Base-by-base conservation (phyloP, 768 basidiomycete species). In the Auriculariales sp. region DNA sequence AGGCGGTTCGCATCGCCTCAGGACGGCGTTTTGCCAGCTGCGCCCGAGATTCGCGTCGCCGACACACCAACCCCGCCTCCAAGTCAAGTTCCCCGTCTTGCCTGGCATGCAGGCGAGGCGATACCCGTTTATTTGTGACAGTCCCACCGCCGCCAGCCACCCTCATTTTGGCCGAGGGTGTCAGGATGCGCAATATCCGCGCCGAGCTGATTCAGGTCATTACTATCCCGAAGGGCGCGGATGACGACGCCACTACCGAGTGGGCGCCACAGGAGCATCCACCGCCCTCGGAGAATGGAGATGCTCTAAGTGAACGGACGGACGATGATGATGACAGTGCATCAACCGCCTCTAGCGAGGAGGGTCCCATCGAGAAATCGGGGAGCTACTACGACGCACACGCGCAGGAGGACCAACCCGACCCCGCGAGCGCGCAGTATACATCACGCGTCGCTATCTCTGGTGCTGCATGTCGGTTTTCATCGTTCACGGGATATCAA, bases 381-480 rank as follows among this genome's bases (percentile, higher is more conserved):
- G 58, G 54, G 4, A 50, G 55, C 10, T 55, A 48, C 15, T 56
- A 51, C 29, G 66, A 72, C 28, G 60, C 62, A 27, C 63, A 60
- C 28, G 72, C 72, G 15, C 71, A 71, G 14, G 66, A 67, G 17
- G 87, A 91, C 57, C 88, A 90, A 62, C 88, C 17, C 27, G 46
- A 42, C 25, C 58, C 42, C 66, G 66, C 42, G 57, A 54, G 17
- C 65, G 63, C 50, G 33, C 56, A 58, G 51, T 54, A 68, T 27
- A 65, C 71, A 15, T 64, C 69, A 34, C 73, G 81, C 47, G 69
- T 97, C 25, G 81, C 89, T 11, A 77, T 83, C 5, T 91, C 92
- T 12, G 94, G 94, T 42, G 92, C 91, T 35, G 83, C 89, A 17
- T 91, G 90, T 62, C 81, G 90, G 87, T 42, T 91, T 95, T 61